phyloP scores from a whole-genome alignment of 2,329 filamentous ascomycete genomes.

The Beauveria australis region DNA sequence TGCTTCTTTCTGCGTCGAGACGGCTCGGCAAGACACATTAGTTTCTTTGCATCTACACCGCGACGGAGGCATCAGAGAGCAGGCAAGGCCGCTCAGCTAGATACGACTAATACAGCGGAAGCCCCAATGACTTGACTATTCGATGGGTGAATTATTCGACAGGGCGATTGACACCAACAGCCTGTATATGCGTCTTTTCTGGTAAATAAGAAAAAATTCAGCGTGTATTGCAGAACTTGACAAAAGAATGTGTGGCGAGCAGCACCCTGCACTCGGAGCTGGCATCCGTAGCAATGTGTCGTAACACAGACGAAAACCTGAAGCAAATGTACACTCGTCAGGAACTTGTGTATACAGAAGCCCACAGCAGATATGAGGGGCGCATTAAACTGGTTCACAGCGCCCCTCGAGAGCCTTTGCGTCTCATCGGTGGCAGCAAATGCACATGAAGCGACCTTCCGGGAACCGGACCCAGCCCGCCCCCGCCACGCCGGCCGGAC shows the following conservation, averaged over 20 bases:
- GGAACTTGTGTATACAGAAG: no score
- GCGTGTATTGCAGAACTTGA: neutral
- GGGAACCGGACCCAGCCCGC: neutral
- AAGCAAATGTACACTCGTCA: no score
- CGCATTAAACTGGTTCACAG: no score
- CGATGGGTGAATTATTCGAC: neutral
- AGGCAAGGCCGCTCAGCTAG: neutral
- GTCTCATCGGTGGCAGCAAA: neutral
- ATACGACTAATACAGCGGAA: constrained; percentile 1
- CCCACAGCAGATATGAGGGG: no score
- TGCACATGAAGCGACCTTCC: neutral
- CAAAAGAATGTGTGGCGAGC: no score
- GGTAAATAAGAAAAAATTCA: neutral
- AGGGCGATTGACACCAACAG: no score
- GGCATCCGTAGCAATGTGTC: no score
- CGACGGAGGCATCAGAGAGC: neutral
- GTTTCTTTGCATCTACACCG: constrained; percentile 7
- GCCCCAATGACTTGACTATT: neutral
- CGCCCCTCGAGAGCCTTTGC: no score
- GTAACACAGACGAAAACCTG: no score
- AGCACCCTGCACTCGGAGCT: no score
- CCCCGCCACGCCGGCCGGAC: neutral
- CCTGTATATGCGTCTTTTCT: neutral
- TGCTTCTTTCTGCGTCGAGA: neutral
- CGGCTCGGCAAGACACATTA: neutral